A percentile compares a stretch with the other conserved stretches of the same genome.
Evolutionary conservation across 164 flowering plant genomes (phyloP).

Genomic region (Amborella trichopoda): DNA sequence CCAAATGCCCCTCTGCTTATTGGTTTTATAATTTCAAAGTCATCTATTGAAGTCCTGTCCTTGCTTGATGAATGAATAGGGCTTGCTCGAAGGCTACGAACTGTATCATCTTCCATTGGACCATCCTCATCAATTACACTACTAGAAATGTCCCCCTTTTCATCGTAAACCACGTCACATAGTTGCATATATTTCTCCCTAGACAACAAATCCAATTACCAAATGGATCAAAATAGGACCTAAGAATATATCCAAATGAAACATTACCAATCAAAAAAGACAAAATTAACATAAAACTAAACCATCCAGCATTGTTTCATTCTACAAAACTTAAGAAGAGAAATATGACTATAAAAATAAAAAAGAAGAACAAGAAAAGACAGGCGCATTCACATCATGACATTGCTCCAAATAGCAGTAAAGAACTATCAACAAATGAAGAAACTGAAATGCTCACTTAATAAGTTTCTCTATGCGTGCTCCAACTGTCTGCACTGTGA

Average conservation of each 20-base stretch:
- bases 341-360: neutral
- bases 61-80: slow-evolving; percentile 59
- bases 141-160: slow-evolving; percentile 67
- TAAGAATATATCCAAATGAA: too few relatives aligned
- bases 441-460: slow-evolving; percentile 30
- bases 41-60: slow-evolving; percentile 98
- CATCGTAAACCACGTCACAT: slow-evolving; percentile 82
- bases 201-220: too few relatives aligned
- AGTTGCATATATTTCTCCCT: slow-evolving; percentile 97
- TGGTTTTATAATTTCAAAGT: slow-evolving; percentile 97
- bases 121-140: slow-evolving; percentile 88
- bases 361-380: neutral
- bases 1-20: slow-evolving; percentile 99
- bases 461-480: slow-evolving; percentile 91
- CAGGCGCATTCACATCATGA: too few relatives aligned
- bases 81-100: slow-evolving; percentile 88
- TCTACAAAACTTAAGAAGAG: too few relatives aligned
- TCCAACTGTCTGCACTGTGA: slow-evolving; percentile 95
- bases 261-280: too few relatives aligned
- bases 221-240: too few relatives aligned
- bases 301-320: too few relatives aligned
- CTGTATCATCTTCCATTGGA: slow-evolving; percentile 89
- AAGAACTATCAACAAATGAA: neutral
- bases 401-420: too few relatives aligned
- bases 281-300: too few relatives aligned